Base-by-base conservation (phyloP, 2,329 filamentous ascomycete species). In the Fusarium oxysporum region DNA sequence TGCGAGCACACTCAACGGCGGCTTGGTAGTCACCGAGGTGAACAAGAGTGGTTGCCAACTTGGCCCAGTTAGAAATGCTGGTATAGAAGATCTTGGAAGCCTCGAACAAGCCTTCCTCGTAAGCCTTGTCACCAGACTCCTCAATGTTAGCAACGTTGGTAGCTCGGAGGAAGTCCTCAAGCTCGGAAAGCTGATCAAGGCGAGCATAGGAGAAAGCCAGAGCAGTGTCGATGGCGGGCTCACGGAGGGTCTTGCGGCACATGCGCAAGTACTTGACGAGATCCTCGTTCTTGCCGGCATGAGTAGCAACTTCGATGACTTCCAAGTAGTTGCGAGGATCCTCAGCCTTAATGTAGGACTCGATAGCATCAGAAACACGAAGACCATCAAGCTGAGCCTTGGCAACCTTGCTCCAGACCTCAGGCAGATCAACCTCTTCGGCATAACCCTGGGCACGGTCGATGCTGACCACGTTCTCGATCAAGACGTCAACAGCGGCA, bases 61-160 rank as follows among this genome's bases (percentile, higher is more conserved):
- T 99, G 62, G 96, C 96, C 96, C 96, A 99, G 89, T 99, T 99
- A 61, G 96, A 99, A 81, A 99, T 97, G 85, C 94, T 98, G 62
- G 91, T 94, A 86, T 92, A 99, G 89, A 98, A 99, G 80, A 99
- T 98, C 90, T 99, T 99, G 74, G 96, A 94, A 47, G 96, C 96
- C 86, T 98, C 93, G 80, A 96, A 96, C 80, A 94, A 92, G 68
- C 96, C 96, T 84, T 99, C 96, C 72, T 92, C 93, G 76, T 97
- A 98, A 28, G 96, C 96, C 87, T 98, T 98, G 88, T 99, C 96
- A 86, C 96, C 96, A 67, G 95, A 98, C 77, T 96, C 93, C 81
- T 99, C 96, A 60, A 98, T 89, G 81, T 99, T 95, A 59, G 96
- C 96, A 70, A 98, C 96, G 76, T 99, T 99, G 62, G 94, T 95